Percentiles rank a stretch among this genome's conserved stretches.
Evolutionary conservation across 1,284 basidiomycete genomes (phyloP).

Genomic region (Pisolithus thermaeus): DNA sequence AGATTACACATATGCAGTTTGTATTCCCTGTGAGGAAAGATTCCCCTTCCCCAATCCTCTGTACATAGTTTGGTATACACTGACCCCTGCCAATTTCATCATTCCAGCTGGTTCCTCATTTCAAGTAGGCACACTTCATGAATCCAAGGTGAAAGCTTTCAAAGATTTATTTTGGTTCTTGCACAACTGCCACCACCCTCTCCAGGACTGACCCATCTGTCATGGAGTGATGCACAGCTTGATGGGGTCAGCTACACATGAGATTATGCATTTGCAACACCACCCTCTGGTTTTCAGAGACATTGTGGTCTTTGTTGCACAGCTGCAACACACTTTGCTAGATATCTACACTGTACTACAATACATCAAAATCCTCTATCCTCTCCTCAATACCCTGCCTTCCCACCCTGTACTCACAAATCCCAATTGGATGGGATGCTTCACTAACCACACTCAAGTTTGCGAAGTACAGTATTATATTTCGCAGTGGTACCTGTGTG

Average conservation of each 20-base stretch:
- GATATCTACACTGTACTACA: constrained; percentile 1
- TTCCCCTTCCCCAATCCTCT: too few relatives aligned
- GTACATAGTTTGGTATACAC: neutral
- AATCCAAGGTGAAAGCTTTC: neutral
- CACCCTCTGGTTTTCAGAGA: neutral
- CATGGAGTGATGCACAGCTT: neutral
- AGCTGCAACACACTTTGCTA: neutral
- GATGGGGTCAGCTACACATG: neutral
- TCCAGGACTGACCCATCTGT: neutral
- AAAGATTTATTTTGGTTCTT: neutral
- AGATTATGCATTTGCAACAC: neutral
- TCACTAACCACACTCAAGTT: too few relatives aligned
- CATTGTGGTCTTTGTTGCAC: constrained; percentile 2
- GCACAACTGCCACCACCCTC: neutral
- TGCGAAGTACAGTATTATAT: too few relatives aligned
- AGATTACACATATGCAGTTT: too few relatives aligned
- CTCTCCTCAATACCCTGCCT: too few relatives aligned
- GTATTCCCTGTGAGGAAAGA: too few relatives aligned
- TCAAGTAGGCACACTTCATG: neutral
- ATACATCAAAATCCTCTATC: too few relatives aligned
- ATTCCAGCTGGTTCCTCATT: neutral
- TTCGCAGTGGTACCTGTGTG: too few relatives aligned
- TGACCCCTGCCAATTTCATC: constrained; percentile 1
- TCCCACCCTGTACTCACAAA: too few relatives aligned
- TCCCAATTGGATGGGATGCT: too few relatives aligned